Percentiles rank a stretch among this genome's conserved stretches.
Conservation (phyloP, 306 rosid genomes). For the Gynostemma pentaphyllum region DNA sequence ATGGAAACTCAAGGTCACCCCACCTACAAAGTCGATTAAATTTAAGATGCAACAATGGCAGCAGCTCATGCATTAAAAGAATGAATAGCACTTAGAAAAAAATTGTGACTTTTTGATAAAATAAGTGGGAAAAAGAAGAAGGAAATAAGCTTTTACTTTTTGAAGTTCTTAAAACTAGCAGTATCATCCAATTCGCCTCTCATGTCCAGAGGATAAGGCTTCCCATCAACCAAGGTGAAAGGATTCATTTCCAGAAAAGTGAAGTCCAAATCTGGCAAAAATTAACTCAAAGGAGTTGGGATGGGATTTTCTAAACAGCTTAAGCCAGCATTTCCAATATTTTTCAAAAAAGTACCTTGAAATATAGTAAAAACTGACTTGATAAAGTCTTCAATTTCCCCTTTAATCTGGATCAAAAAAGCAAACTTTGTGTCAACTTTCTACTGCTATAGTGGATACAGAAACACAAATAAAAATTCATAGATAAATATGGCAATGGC, state of each 20-base stretch:
- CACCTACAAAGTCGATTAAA: constrained; percentile 44
- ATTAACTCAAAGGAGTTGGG: constrained; percentile 12
- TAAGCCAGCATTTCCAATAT: not conserved
- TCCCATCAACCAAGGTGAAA: constrained; percentile 71
- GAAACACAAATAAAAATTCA: not conserved
- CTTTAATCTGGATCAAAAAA: constrained; percentile 44
- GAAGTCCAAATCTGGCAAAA: constrained; percentile 81
- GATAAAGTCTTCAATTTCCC: constrained; percentile 73
- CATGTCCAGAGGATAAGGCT: constrained; percentile 99
- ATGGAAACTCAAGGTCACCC: constrained; percentile 76
- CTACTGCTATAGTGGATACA: not conserved
- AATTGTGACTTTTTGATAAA: not conserved
- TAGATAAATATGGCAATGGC: not conserved
- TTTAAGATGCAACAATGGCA: constrained; percentile 9
- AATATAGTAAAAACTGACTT: constrained; percentile 56
- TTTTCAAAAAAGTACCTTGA: constrained; percentile 44
- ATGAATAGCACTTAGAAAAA: not conserved
- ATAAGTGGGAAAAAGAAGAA: constrained; percentile 4
- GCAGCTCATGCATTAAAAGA: constrained; percentile 5
- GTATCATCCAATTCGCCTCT: constrained; percentile 98
- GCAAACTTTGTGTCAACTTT: constrained; percentile 4
- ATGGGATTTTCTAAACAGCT: not conserved
- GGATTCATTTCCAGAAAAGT: constrained; percentile 99
- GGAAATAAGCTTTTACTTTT: constrained; percentile 40
- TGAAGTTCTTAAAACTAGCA: constrained; percentile 94